Evolutionary conservation across 257 asterid species (phyloP), one percentile per base, ranked within the genome.

Genomic region (Verbascum thapsus): DNA sequence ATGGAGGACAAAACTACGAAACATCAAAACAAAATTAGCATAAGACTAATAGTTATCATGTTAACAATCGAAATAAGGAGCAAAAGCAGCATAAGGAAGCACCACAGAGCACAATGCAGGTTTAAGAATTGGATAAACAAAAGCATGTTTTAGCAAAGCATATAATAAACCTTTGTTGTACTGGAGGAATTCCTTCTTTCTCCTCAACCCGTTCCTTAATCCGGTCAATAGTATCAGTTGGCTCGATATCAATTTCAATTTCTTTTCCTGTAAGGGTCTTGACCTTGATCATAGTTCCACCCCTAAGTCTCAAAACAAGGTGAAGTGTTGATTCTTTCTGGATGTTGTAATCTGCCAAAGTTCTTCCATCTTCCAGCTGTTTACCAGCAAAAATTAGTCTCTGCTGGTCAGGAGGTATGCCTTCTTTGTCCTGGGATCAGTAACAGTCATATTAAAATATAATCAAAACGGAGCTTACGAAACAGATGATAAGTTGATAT

Each of bases 111-210:
- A n/a, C n/a, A n/a, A n/a, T 26, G 30, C 19, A 66, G 37, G 32
- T 22, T 42, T 15, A 22, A 20, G 26, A 43, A 48, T 16, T 16
- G 53, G 26, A 6, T 16, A 15, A 26, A 26, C 32, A 26, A 26
- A 26, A 26, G 32, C 5, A 26, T 26, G 32, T 26, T 8, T 50
- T 35, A 57, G 38, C 43, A 57, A 53, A 22, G 55, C 40, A 9
- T 37, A 57, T 4, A 8, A 58, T 75, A 44, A 41, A 83, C 95
- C 95, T 86, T 71, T 86, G 95, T 63, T 81, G 88, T 61, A 81
- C 77, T 0, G 90, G 88, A 34, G 95, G 95, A 18, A 86, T 86
- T 59, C 95, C 95, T 73, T 83, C 95, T 65, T 86, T 86, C 85
- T 86, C 95, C 76, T 83, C 88, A 22, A 83, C 85, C 47, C 88